Evolutionary conservation across 345 rosid species (phyloP).

Genomic region (Corchorus olitorius): DNA sequence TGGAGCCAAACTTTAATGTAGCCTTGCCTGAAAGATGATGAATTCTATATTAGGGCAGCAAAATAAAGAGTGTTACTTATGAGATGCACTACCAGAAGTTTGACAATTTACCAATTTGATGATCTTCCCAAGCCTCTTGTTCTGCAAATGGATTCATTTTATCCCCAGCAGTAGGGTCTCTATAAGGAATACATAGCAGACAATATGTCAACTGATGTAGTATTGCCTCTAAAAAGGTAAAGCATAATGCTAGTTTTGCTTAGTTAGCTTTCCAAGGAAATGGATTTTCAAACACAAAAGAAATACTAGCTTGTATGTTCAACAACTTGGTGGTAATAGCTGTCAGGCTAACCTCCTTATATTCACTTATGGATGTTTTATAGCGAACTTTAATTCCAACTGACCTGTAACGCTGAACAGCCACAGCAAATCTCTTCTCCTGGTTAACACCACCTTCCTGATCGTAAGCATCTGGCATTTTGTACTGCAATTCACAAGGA

Average conservation of each 20-base stretch:
- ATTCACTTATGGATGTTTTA: background rate
- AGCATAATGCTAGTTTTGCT: background rate
- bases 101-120: conserved; percentile 73
- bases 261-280: conserved; percentile 17
- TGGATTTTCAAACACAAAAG: background rate
- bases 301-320: background rate
- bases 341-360: background rate
- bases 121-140: conserved; percentile 99
- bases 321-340: conserved; percentile 1
- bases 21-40: conserved; percentile 71
- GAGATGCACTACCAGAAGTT: conserved; percentile 10
- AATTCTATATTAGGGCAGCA: conserved; percentile 18
- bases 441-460: conserved; percentile 79
- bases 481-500: conserved; percentile 57
- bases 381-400: conserved; percentile 20
- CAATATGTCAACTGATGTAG: conserved; percentile 9
- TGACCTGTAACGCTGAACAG: conserved; percentile 83
- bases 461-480: conserved; percentile 98
- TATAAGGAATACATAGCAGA: conserved; percentile 26
- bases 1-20: conserved; percentile 75
- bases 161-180: conserved; percentile 67
- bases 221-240: conserved; percentile 10
- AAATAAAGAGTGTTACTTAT: conserved; percentile 6
- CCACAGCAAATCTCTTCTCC: conserved; percentile 94
- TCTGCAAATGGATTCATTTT: conserved; percentile 99